Percentiles rank a stretch among this genome's conserved stretches.
These are phyloP conservation scores for Didymella lethalis DNA, from an alignment of 2,329 filamentous ascomycete species.

Conservation along the genomic window DNA sequence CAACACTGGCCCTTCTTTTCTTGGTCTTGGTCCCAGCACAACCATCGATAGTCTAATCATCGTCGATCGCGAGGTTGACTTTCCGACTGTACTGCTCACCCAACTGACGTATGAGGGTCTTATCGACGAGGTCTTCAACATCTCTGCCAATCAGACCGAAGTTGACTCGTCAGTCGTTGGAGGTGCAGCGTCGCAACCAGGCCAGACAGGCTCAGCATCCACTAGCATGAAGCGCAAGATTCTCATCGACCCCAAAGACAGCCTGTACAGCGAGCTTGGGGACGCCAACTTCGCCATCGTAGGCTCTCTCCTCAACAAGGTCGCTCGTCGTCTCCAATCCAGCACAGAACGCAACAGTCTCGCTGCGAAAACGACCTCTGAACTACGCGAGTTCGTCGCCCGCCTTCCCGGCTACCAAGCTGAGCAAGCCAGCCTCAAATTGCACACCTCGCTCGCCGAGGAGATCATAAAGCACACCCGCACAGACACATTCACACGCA, in stretches of 20 bases:
- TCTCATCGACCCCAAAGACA: constrained; percentile 86
- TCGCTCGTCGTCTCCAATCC: constrained; percentile 82
- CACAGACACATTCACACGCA: constrained; percentile 84
- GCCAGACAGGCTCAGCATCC: constrained; percentile 57
- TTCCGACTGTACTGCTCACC: constrained; percentile 88
- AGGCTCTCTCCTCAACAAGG: constrained; percentile 85
- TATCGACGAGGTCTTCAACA: constrained; percentile 91
- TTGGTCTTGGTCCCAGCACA: constrained; percentile 82
- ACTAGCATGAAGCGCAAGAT: constrained; percentile 83
- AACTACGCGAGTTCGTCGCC: constrained; percentile 93
- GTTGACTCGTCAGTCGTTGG: constrained; percentile 91
- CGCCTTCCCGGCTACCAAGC: constrained; percentile 91
- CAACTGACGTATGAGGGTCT: constrained; percentile 97
- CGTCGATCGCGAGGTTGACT: constrained; percentile 94
- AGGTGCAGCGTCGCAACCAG: constrained; percentile 67
- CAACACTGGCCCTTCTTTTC: constrained; percentile 60
- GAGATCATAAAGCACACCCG: constrained; percentile 94
- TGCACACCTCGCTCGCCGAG: constrained; percentile 90
- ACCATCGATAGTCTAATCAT: constrained; percentile 91
- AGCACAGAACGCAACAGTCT: constrained; percentile 87
- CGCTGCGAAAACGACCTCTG: constrained; percentile 83
- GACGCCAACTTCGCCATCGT: constrained; percentile 97
- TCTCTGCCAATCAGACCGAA: constrained; percentile 91
- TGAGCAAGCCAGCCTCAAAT: constrained; percentile 90
- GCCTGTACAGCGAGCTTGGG: constrained; percentile 84